Evolutionary conservation across 345 rosid genomes (phyloP).

Genomic region (Euphorbia peplus): DNA sequence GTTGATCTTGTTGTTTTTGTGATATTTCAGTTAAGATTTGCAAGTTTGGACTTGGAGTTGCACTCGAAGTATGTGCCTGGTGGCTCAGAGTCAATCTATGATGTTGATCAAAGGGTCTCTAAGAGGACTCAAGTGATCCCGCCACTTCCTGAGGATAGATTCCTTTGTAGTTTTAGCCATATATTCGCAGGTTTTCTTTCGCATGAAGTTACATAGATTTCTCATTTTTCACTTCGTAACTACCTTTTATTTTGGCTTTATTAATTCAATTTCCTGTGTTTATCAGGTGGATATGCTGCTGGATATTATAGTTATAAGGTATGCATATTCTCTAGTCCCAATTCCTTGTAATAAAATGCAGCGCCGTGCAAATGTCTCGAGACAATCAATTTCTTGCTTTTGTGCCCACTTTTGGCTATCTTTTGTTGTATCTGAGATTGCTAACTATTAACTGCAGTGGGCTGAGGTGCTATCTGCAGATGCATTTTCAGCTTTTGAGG

Average conservation of each 20-base stretch:
- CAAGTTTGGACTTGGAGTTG: slow-evolving; percentile 71
- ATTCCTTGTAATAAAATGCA: neutral
- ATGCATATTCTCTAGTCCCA: neutral
- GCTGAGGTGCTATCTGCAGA: slow-evolving; percentile 95
- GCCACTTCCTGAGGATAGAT: slow-evolving; percentile 77
- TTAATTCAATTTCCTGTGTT: slow-evolving; percentile 9
- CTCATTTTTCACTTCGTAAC: neutral
- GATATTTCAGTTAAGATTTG: slow-evolving; percentile 56
- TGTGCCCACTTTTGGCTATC: slow-evolving; percentile 6
- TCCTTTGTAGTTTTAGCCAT: slow-evolving; percentile 79
- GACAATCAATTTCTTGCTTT: neutral
- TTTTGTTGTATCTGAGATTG: slow-evolving; percentile 22
- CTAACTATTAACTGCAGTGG: slow-evolving; percentile 63
- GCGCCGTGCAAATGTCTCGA: neutral
- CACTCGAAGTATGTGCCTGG: slow-evolving; percentile 67
- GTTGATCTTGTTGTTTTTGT: neutral
- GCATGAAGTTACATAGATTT: slow-evolving; percentile 1
- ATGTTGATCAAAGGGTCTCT: slow-evolving; percentile 69
- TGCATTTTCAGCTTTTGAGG: slow-evolving; percentile 98
- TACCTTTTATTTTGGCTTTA: neutral
- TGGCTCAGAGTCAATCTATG: slow-evolving; percentile 68
- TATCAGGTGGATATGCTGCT: slow-evolving; percentile 85
- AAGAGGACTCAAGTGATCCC: slow-evolving; percentile 67
- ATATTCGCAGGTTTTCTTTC: slow-evolving; percentile 68
- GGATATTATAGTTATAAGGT: slow-evolving; percentile 99